Percentiles rank a stretch among this genome's conserved stretches.
phyloP scores from a whole-genome alignment of 352 stramenopile species.

The Phytopythium cucurbitacearum region DNA sequence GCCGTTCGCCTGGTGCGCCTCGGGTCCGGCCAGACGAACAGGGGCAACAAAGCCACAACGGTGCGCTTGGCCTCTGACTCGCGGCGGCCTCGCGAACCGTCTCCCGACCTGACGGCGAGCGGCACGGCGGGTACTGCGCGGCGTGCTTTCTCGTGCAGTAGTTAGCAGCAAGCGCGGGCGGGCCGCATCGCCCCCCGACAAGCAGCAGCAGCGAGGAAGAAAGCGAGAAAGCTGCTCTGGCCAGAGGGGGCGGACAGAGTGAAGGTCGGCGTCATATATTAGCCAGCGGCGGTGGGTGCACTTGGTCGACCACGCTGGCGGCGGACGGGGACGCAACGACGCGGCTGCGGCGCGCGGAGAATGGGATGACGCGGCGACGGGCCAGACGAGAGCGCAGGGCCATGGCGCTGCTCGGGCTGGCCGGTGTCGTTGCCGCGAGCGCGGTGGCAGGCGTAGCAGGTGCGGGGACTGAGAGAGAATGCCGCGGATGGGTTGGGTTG shows the following conservation, averaged over 20 bases:
- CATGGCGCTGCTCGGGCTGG: neutral
- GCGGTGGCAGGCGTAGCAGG: neutral
- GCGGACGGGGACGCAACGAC: neutral
- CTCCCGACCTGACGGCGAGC: too few relatives aligned
- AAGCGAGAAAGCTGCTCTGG: neutral
- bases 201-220: neutral
- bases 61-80: neutral
- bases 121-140: too few relatives aligned
- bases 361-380: conserved; percentile 9
- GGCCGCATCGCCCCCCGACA: neutral
- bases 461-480: neutral
- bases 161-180: too few relatives aligned
- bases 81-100: neutral
- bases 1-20: neutral
- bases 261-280: too few relatives aligned
- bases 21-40: too few relatives aligned
- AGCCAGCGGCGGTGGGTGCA: too few relatives aligned
- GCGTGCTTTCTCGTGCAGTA: too few relatives aligned
- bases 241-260: too few relatives aligned
- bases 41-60: conserved; percentile 3
- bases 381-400: neutral
- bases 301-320: conserved; percentile 1
- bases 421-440: neutral
- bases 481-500: too few relatives aligned
- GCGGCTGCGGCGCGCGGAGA: conserved; percentile 7